A percentile compares a stretch with the other conserved stretches of the same genome.
phyloP scores from a whole-genome alignment of 2,329 filamentous ascomycete species.

The Neophaeococcomyces aloes region DNA sequence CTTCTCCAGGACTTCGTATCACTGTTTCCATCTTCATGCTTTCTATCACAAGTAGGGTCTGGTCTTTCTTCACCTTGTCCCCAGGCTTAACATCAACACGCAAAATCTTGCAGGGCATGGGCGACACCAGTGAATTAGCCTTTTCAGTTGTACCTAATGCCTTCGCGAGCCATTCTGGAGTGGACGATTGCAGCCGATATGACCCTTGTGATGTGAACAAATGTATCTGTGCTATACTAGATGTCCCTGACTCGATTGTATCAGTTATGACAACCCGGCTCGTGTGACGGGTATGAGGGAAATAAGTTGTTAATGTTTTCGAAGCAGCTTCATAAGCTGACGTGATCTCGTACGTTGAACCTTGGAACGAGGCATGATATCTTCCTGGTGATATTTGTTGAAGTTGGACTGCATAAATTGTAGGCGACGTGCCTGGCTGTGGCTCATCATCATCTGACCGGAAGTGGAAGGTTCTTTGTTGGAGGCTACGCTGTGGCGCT shows the following conservation, averaged over 20 bases:
- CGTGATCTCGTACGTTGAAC: slow-evolving; percentile 34
- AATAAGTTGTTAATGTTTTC: slow-evolving; percentile 61
- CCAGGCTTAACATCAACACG: slow-evolving; percentile 80
- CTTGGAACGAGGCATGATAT: slow-evolving; percentile 41
- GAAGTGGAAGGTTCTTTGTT: slow-evolving; percentile 21
- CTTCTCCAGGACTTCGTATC: slow-evolving; percentile 64
- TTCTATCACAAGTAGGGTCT: slow-evolving; percentile 80
- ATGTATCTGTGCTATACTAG: slow-evolving; percentile 43
- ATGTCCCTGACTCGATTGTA: slow-evolving; percentile 15
- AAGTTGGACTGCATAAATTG: slow-evolving; percentile 34
- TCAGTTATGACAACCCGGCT: slow-evolving; percentile 56
- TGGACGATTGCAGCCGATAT: slow-evolving; percentile 44
- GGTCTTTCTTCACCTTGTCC: slow-evolving; percentile 70
- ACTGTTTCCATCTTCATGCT: slow-evolving; percentile 89
- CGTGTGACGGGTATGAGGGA: slow-evolving; percentile 66
- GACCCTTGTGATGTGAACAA: slow-evolving; percentile 63
- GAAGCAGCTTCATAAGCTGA: slow-evolving; percentile 36
- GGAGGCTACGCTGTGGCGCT: slow-evolving; percentile 16
- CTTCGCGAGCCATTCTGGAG: slow-evolving; percentile 74
- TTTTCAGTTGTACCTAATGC: slow-evolving; percentile 73
- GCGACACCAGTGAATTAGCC: slow-evolving; percentile 72
- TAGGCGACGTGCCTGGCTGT: slow-evolving; percentile 15
- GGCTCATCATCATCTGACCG: slow-evolving; percentile 16
- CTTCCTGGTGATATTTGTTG: slow-evolving; percentile 39
- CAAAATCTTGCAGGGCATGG: slow-evolving; percentile 96